Evolutionary conservation across 768 basidiomycete genomes (phyloP).

Genomic region (Rhodocollybia butyracea): DNA sequence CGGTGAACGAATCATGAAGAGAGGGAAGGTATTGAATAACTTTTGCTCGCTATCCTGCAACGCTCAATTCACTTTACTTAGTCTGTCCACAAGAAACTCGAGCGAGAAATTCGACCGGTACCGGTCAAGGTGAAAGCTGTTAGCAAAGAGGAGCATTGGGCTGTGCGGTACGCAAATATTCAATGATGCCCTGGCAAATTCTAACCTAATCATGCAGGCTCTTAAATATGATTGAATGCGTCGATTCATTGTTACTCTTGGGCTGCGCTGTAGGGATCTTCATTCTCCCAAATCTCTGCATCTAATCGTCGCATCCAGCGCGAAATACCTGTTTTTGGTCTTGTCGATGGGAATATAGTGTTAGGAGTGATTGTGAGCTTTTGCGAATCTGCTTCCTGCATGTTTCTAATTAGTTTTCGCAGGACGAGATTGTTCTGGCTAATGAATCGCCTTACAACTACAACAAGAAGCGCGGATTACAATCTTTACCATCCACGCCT

Average conservation of each 20-base stretch:
- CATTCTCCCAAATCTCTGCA: not conserved
- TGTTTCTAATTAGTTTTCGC: not conserved
- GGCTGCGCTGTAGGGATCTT: conserved; percentile 47
- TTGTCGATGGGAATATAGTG: conserved; percentile 62
- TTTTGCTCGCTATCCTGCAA: conserved; percentile 10
- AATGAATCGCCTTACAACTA: not conserved
- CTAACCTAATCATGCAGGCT: conserved; percentile 41
- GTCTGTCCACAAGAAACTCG: conserved; percentile 75
- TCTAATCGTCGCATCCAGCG: conserved; percentile 40
- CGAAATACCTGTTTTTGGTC: conserved; percentile 82
- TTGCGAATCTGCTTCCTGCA: not conserved
- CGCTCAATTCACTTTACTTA: conserved; percentile 20
- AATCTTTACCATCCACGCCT: conserved; percentile 1
- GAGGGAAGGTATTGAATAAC: conserved; percentile 51
- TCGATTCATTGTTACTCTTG: conserved; percentile 47
- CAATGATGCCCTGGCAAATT: not conserved
- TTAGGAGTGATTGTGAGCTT: conserved; percentile 68
- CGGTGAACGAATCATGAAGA: conserved; percentile 52
- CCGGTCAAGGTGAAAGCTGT: conserved; percentile 48
- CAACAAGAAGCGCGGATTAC: not conserved
- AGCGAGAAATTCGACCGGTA: conserved; percentile 64
- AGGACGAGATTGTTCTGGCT: not conserved
- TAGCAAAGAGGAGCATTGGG: conserved; percentile 76
- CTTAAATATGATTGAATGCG: conserved; percentile 64
- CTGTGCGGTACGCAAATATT: conserved; percentile 48